Percentiles rank a stretch among this genome's conserved stretches.
These are phyloP conservation scores for Cystofilobasidium capitatum DNA, from an alignment of 768 basidiomycete species.

Conservation along the genomic window DNA sequence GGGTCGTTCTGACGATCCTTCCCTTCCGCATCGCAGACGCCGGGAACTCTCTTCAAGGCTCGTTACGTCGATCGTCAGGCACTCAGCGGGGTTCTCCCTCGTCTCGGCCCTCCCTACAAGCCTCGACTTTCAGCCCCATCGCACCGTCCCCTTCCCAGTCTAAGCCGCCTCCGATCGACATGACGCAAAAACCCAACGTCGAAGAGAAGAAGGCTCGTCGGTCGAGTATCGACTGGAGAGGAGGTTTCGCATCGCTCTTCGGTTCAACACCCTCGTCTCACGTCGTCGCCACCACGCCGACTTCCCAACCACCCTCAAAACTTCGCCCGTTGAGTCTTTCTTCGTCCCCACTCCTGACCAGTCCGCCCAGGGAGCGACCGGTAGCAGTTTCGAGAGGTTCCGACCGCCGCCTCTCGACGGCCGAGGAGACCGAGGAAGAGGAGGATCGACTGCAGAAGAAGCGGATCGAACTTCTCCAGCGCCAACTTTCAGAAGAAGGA, in stretches of 20 bases:
- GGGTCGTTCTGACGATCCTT: too few species aligned
- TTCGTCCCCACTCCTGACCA: background rate
- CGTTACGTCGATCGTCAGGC: slow-evolving; percentile 11
- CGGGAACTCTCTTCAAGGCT: slow-evolving; percentile 18
- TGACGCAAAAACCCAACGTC: background rate
- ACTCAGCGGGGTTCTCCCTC: background rate
- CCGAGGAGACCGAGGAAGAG: slow-evolving; percentile 19
- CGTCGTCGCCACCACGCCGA: background rate
- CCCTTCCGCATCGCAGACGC: background rate
- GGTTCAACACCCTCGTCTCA: slow-evolving; percentile 3
- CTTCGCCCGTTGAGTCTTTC: slow-evolving; percentile 13
- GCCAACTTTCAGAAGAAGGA: slow-evolving; percentile 8
- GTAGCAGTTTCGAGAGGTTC: background rate
- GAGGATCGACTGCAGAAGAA: slow-evolving; percentile 18
- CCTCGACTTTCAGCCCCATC: background rate
- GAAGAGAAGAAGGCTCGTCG: slow-evolving; percentile 15
- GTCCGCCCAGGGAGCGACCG: background rate
- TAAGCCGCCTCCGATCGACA: background rate
- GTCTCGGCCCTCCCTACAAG: background rate
- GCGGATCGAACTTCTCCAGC: slow-evolving; percentile 4
- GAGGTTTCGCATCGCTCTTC: slow-evolving; percentile 19
- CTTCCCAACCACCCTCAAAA: background rate
- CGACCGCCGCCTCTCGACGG: background rate
- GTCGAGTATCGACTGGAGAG: slow-evolving; percentile 19
- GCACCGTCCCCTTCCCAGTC: background rate